Base-by-base conservation (phyloP, 2,329 filamentous ascomycete species). In the Leptosphaerulina australis region DNA sequence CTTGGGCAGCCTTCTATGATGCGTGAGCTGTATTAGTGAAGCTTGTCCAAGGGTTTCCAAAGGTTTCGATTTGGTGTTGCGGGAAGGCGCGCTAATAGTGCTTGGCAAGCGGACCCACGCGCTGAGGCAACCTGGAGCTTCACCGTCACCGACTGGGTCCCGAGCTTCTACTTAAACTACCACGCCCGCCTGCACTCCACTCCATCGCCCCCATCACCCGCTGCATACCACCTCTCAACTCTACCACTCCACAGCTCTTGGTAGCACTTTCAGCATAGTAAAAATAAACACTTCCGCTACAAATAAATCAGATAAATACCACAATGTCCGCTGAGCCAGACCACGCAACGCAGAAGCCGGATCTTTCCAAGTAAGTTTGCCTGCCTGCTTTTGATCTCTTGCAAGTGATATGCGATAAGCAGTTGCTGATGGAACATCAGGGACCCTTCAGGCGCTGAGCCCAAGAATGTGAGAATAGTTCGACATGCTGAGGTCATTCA, bases 371-470 rank as follows among this genome's bases (percentile, higher is more conserved):
- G 75, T 77, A 64, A 56, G 74, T 71, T 22, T 43, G 48, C 22
- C 35, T 34, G 52, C 54, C 52, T 52, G n/a, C n/a, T n/a, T n/a
- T 53, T 47, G 45, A 34, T 44, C 45, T 9, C 20, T 22, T 37
- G 17, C 50, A 14, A 33, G 31, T 21, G 22, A 43, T 43, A 50
- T 43, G 25, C 18, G 22, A 43, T 43, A 50, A 41, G 25, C 52
- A 58, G 53, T 48, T 63, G 62, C 76, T 84, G 72, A 84, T 71
- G 45, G 38, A 39, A 36, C 26, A 21, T 46, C 64, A 96, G 91
- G 79, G 91, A 97, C 77, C 81, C 89, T 73, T 96, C 92, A 55
- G 92, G 92, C 74, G 87, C 89, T 58, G 91, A 96, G 74, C 83
- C 86, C 77, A 94, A 89, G 80, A 83, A 90, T 62, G 90, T 95